phyloP scores from a whole-genome alignment of 2,329 filamentous ascomycete species.

The Fusarium brevicatenulatum region DNA sequence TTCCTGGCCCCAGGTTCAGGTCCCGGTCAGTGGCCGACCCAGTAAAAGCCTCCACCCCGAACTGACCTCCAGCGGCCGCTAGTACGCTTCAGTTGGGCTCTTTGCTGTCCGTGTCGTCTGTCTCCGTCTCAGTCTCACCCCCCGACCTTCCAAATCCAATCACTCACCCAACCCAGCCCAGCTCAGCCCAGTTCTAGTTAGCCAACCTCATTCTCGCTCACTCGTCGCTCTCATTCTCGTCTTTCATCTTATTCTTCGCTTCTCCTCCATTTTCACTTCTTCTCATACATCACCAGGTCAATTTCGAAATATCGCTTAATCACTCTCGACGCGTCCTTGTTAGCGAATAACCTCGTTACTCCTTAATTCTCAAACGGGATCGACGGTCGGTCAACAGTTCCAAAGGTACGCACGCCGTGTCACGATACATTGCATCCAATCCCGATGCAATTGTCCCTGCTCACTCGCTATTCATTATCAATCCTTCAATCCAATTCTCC shows the following conservation, averaged over 20 bases:
- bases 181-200: not conserved
- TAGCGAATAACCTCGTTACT: slow-evolving; percentile 19
- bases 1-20: slow-evolving; percentile 1
- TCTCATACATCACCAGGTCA: slow-evolving; percentile 30
- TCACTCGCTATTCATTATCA: slow-evolving; percentile 11
- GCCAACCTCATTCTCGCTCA: slow-evolving; percentile 7
- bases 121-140: slow-evolving; percentile 18
- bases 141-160: slow-evolving; percentile 8
- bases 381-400: slow-evolving; percentile 14
- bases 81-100: slow-evolving; percentile 23
- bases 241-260: slow-evolving; percentile 5
- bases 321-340: slow-evolving; percentile 17
- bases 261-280: slow-evolving; percentile 11
- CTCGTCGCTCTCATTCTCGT: not conserved
- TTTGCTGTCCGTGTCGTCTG: not conserved
- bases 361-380: slow-evolving; percentile 3
- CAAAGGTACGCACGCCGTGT: slow-evolving; percentile 39
- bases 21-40: not conserved
- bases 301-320: slow-evolving; percentile 23
- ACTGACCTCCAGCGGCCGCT: slow-evolving; percentile 19
- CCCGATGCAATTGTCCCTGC: slow-evolving; percentile 12
- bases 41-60: slow-evolving; percentile 7
- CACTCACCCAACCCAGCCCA: not conserved
- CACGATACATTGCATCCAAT: slow-evolving; percentile 27
- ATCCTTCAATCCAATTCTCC: slow-evolving; percentile 3